Percentiles rank a stretch among this genome's conserved stretches.
phyloP scores from a whole-genome alignment of 495 filamentous ascomycete species.

The Penicillium maclennaniae region DNA sequence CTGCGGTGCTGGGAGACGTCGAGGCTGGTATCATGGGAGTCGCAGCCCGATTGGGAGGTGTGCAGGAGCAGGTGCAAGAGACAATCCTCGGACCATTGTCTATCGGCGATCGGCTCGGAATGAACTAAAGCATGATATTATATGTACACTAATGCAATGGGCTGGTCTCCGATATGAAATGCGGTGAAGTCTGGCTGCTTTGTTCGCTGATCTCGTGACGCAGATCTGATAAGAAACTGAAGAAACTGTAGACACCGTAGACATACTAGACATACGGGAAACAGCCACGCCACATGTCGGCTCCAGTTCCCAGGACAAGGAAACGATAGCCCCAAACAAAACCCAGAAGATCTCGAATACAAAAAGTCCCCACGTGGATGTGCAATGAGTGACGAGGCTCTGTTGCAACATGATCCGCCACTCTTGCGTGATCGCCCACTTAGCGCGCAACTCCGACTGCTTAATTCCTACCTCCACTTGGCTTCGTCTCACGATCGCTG shows the following conservation, averaged over 20 bases:
- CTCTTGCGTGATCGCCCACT: slow-evolving; percentile 35
- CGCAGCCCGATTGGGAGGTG: slow-evolving; percentile 63
- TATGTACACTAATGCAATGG: slow-evolving; percentile 23
- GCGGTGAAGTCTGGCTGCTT: not conserved
- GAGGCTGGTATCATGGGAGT: slow-evolving; percentile 75
- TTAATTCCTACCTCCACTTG: slow-evolving; percentile 23
- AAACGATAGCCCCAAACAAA: too few species aligned
- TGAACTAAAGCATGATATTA: slow-evolving; percentile 2
- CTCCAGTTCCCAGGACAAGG: not conserved
- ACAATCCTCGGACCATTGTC: slow-evolving; percentile 54
- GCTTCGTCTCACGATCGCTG: not conserved
- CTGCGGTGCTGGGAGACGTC: slow-evolving; percentile 68
- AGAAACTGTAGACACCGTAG: not conserved
- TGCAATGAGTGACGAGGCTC: not conserved
- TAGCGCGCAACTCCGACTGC: slow-evolving; percentile 12
- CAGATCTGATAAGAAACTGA: not conserved
- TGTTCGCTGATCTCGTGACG: not conserved
- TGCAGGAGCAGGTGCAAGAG: slow-evolving; percentile 67
- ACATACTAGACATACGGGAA: too few species aligned
- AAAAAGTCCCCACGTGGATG: not conserved
- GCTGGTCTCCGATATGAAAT: slow-evolving; percentile 10
- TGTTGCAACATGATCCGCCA: slow-evolving; percentile 8
- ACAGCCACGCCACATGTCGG: not conserved
- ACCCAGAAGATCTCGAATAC: not conserved
- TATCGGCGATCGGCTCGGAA: slow-evolving; percentile 25